Evolutionary conservation across 2,329 filamentous ascomycete genomes (phyloP).

Genomic region (Metarhizium robertsii): DNA sequence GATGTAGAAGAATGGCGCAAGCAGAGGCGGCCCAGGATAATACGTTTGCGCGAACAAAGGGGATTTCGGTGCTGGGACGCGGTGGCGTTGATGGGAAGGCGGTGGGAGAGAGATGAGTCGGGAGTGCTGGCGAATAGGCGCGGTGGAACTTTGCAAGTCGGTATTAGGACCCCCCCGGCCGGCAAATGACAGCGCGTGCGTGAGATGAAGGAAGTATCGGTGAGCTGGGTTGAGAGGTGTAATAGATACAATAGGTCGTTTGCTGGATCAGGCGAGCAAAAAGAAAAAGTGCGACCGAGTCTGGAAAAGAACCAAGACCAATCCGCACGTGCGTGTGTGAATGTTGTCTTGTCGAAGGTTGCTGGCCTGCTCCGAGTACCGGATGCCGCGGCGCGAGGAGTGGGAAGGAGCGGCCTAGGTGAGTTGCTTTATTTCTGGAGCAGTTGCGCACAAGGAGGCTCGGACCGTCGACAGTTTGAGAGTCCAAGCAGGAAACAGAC

Average conservation of each 20-base stretch:
- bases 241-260: neutral
- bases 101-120: neutral
- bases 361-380: neutral
- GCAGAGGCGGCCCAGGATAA: neutral
- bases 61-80: neutral
- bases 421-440: neutral
- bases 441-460: no score
- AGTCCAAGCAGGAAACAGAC: no score
- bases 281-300: neutral
- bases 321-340: conserved; percentile 1
- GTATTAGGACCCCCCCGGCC: neutral
- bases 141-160: neutral
- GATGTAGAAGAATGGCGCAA: neutral
- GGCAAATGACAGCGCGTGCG: neutral
- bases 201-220: neutral
- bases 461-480: no score
- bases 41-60: neutral
- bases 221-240: neutral
- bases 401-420: neutral
- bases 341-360: conserved; percentile 1
- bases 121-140: neutral
- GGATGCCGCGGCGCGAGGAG: conserved; percentile 1
- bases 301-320: neutral
- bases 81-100: neutral
- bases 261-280: neutral